Base-by-base conservation (phyloP, 345 rosid genomes). In the Alliaria petiolata region DNA sequence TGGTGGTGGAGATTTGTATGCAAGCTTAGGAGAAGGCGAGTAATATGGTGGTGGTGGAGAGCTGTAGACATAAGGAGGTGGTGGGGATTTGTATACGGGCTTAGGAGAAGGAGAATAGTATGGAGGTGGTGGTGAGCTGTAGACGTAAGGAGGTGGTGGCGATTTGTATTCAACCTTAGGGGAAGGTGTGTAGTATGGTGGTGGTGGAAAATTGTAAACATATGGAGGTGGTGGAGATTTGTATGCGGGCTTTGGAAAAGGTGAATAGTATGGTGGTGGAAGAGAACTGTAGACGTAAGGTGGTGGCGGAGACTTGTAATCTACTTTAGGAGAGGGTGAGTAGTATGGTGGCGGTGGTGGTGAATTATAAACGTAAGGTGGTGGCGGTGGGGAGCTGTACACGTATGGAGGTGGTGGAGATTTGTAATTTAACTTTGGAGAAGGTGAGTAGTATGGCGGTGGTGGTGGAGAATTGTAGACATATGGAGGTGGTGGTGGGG, bases 211-310 rank as follows among this genome's bases (percentile, higher is more conserved):
- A 4, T 5, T 28, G 31, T 28, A 28, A 5, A 28, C 31, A 0
- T 28, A 28, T 0, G 72, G 64, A 20, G 72, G 64, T 43, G 64
- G 72, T 12, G 69, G 75, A 14, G 69, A 51, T 2, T 39, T 39
- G 19, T 59, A 38, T 0, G 26, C 35, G 0, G 26, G 5, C 8
- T 51, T 26, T 0, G 56, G 56, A 3, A 10, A 8, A 7, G 63
- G 63, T 3, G 45, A 59, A 2, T n/a, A 20, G 34, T 60, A 40
- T 25, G 42, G 53, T 47, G 53, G 53, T 47, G 53, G 53, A 19
- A 30, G 28, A 9, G 53, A 20, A 1, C 0, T 47, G 30, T 47
- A 19, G 2, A 47, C 53, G 0, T 47, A 8, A 1, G 53, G 28
- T 3, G 53, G 53, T 47, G 53, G 53, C 1, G 53, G 28, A 47